Evolutionary conservation across 108 stramenopile genomes (phyloP), one percentile per base, ranked within the genome.

Genomic region (Cyclotella sp.): DNA sequence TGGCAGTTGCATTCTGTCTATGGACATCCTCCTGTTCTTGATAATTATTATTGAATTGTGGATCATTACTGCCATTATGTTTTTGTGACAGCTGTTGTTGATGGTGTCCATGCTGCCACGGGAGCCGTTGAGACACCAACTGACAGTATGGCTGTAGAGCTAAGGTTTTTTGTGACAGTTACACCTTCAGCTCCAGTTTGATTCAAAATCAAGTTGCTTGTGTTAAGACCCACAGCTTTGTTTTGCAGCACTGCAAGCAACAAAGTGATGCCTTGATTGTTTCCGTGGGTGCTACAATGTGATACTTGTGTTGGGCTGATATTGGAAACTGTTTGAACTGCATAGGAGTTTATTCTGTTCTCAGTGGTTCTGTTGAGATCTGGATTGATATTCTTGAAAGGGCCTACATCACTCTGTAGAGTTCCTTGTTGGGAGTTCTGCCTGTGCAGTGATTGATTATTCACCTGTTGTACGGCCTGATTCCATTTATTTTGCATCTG

Each of bases 401-500:
- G 47, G n/a, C n/a, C 2, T 7, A 9, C 6, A 34, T 2, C n/a
- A 49, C 47, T n/a, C n/a, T 49, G 47, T 49, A n/a, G 21, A 24
- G 11, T 26, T 55, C 24, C 55, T n/a, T 1, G 1, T 24, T 7
- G n/a, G 24, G 24, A 55, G 55, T n/a, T 55, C 22, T 55, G 55
- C 55, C 24, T 7, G 11, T 55, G 55, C 3, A 12, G 6, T 12
- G 24, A 21, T 26, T 22, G 21, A 55, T 26, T 26, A 19, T 12
- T 1, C 1, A 12, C 55, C n/a, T 26, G 22, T 24, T 55, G 55
- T 22, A 55, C 1, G 21, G 55, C 19, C 55, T 55, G 22, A 26
- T 26, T 55, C 55, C 55, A 55, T 26, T n/a, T 21, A 26, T 55
- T 9, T 26, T 55, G 55, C 11, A 55, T 12, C 55, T 55, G 55